phyloP scores from a whole-genome alignment of 2,329 filamentous ascomycete genomes.

The Bimuria novae-zelandiae region DNA sequence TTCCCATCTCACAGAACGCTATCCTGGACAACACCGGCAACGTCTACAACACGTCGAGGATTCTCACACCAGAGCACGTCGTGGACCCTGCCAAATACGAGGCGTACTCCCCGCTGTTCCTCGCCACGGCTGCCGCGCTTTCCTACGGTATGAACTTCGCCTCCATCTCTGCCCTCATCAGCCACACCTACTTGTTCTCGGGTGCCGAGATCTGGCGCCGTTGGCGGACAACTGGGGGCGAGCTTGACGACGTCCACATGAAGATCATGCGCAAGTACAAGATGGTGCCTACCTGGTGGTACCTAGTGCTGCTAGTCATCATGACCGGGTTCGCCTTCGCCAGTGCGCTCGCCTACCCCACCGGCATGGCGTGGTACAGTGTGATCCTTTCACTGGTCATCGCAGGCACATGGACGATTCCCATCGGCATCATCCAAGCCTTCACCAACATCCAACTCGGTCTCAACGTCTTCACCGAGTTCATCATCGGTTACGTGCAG shows the following conservation, averaged over 20 bases:
- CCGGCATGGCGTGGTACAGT: conserved; percentile 73
- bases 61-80: conserved; percentile 75
- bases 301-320: conserved; percentile 50
- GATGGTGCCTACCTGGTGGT: conserved; percentile 64
- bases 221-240: conserved; percentile 61
- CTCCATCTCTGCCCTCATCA: conserved; percentile 73
- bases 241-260: conserved; percentile 54
- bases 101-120: conserved; percentile 78
- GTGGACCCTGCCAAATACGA: conserved; percentile 80
- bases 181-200: conserved; percentile 65
- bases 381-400: conserved; percentile 67
- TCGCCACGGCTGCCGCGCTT: conserved; percentile 85
- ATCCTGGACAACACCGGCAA: conserved; percentile 85
- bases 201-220: conserved; percentile 64
- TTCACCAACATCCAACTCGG: conserved; percentile 70
- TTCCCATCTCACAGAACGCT: conserved; percentile 81
- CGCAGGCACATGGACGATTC: conserved; percentile 45
- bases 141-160: conserved; percentile 89
- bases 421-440: conserved; percentile 48
- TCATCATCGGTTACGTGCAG: conserved; percentile 72
- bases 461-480: conserved; percentile 61
- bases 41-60: conserved; percentile 79
- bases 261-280: conserved; percentile 63
- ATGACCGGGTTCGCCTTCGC: conserved; percentile 58
- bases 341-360: conserved; percentile 60